phyloP scores from a whole-genome alignment of 2,329 filamentous ascomycete species.

The Aspergillus clavatus region DNA sequence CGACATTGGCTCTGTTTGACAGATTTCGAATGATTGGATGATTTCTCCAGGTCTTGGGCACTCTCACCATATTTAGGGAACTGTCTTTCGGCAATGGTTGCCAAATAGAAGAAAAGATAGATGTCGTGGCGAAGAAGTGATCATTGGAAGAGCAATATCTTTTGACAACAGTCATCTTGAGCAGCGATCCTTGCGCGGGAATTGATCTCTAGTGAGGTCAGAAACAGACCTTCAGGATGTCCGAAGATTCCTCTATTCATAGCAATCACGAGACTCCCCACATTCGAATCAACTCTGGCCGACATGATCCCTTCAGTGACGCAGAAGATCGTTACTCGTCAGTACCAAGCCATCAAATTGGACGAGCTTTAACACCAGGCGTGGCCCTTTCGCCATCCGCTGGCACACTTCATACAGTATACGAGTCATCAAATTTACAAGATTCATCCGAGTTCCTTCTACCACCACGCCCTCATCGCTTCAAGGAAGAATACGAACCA shows the following conservation, averaged over 20 bases:
- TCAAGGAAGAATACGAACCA: constrained; percentile 49
- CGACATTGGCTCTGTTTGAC: background rate
- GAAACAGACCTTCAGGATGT: too few relatives aligned
- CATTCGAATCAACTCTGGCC: constrained; percentile 60
- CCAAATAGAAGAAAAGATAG: background rate
- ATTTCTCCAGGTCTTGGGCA: background rate
- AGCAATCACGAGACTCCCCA: constrained; percentile 45
- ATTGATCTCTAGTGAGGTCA: too few relatives aligned
- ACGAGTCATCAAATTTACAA: constrained; percentile 49
- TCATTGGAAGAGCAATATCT: background rate
- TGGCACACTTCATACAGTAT: constrained; percentile 33
- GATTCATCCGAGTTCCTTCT: constrained; percentile 38
- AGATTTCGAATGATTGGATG: background rate
- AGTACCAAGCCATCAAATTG: constrained; percentile 10
- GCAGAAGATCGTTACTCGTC: constrained; percentile 26
- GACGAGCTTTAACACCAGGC: constrained; percentile 18
- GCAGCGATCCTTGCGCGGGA: too few relatives aligned
- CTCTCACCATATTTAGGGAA: background rate
- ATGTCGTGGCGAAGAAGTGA: background rate
- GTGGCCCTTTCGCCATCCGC: constrained; percentile 20
- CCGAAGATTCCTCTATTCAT: constrained; percentile 5
- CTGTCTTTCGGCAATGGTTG: background rate
- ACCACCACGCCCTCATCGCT: constrained; percentile 45
- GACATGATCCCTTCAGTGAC: constrained; percentile 48
- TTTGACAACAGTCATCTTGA: too few relatives aligned